Evolutionary conservation across 2,329 filamentous ascomycete genomes (phyloP).

Genomic region (Elsinoe fawcettii): DNA sequence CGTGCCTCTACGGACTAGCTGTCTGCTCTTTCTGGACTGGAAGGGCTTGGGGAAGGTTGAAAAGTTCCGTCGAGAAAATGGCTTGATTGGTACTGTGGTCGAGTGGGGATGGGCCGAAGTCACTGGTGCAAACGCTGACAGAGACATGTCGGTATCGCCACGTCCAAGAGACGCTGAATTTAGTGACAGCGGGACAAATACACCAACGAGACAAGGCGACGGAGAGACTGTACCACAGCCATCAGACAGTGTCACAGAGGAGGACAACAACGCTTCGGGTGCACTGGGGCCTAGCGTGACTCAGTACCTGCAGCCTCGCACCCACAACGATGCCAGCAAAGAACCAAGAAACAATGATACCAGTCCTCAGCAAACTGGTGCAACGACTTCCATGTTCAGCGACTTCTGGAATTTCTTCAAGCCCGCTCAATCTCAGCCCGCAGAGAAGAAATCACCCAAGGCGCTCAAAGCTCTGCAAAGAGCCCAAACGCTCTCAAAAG

Average conservation of each 20-base stretch:
- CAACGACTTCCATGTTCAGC: constrained; percentile 28
- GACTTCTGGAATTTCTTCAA: constrained; percentile 69
- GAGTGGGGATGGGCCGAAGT: constrained; percentile 93
- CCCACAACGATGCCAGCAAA: constrained; percentile 37
- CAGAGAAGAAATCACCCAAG: constrained; percentile 50
- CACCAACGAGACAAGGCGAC: constrained; percentile 20
- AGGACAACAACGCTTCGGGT: constrained; percentile 44
- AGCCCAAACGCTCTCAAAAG: constrained; percentile 60
- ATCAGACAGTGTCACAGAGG: constrained; percentile 53
- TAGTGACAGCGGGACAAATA: constrained; percentile 22
- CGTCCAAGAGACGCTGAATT: constrained; percentile 23
- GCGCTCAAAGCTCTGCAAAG: constrained; percentile 37
- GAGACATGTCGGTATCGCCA: constrained; percentile 25
- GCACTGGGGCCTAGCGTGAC: not conserved
- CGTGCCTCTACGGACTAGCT: constrained; percentile 88
- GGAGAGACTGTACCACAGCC: constrained; percentile 60
- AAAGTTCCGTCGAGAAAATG: constrained; percentile 86
- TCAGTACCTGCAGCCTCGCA: constrained; percentile 7
- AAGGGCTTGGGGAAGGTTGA: constrained; percentile 86
- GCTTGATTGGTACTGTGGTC: constrained; percentile 83
- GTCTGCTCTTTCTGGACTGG: constrained; percentile 95
- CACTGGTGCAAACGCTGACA: constrained; percentile 52
- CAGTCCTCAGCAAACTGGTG: not conserved
- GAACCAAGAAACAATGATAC: not conserved
- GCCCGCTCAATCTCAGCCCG: constrained; percentile 54